Evolutionary conservation across 352 stramenopile genomes (phyloP), one percentile per base, ranked within the genome.

Genomic region (Phytophthora ohioensis): DNA sequence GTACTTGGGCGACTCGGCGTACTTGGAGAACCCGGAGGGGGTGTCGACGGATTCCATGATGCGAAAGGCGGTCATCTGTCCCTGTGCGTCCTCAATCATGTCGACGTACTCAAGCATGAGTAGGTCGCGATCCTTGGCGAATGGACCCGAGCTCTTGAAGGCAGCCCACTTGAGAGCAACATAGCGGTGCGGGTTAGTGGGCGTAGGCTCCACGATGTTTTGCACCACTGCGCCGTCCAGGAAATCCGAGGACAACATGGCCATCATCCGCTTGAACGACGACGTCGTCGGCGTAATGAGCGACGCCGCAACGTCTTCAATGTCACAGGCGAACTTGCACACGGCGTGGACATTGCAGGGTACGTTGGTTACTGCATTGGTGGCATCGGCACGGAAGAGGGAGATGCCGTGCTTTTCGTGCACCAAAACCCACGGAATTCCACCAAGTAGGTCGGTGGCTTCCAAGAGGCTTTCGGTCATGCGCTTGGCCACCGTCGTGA

Each of bases 91-190:
- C 73, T 96, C 88, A 65, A 96, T 91, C 85, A 96, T 88, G 71
- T 94, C 88, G 43, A 96, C 85, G 64, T 96, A 96, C 79, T 96
- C 88, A 27, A 96, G 78, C 65, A 96, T 91, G 51, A 92, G 75
- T 38, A 94, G 82, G 63, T 96, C 88, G 17, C 86, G 84, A 71
- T 94, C 88, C 57, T 91, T 91, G 15, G 78, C 80, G 71, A 93
- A 93, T 41, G 83, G 81, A 21, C 84, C 87, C 6, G 83, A 91
- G 80, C 85, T 93, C 77, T 94, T 94, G 70, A 94, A 96, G 5
- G 85, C 87, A 2, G 84, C 87, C 88, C 88, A 96, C 74, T 96
- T 96, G 63, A 96, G 79, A 30, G 75, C 85, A 17, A 96, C 84
- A 71, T 96, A 92, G 51, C 87, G 87, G 68, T 92, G 78, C 48